Conservation (phyloP, 495 filamentous ascomycete genomes). For the Hypoxylon cercidicola region DNA sequence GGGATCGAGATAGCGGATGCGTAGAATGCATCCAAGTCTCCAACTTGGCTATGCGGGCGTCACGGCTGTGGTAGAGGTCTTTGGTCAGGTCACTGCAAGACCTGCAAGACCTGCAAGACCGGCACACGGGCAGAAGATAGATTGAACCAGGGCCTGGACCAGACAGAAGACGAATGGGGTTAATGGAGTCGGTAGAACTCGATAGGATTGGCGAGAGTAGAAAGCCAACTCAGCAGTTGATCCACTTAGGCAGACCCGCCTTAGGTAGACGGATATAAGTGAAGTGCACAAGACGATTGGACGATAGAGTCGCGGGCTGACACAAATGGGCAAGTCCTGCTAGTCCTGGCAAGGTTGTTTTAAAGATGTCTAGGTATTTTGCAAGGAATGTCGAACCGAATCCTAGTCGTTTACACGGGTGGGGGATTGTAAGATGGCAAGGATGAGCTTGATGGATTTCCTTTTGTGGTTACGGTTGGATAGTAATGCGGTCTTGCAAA, state of each 20-base stretch:
- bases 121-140: conserved; percentile 24
- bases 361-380: conserved; percentile 17
- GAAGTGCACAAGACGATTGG: conserved; percentile 42
- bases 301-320: conserved; percentile 44
- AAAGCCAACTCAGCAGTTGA: conserved; percentile 47
- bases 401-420: conserved; percentile 27
- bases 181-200: conserved; percentile 7
- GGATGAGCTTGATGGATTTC: conserved; percentile 12
- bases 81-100: conserved; percentile 21
- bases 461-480: conserved; percentile 19
- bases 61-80: conserved; percentile 16
- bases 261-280: conserved; percentile 26
- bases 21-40: conserved; percentile 12
- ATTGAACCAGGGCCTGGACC: conserved; percentile 26
- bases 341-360: conserved; percentile 32
- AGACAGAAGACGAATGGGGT: conserved; percentile 31
- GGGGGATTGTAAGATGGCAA: conserved; percentile 14
- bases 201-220: conserved; percentile 31
- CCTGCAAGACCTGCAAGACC: conserved; percentile 24
- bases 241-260: conserved; percentile 40
- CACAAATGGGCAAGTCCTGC: conserved; percentile 38
- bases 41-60: conserved; percentile 26
- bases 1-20: conserved; percentile 43
- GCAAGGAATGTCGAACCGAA: conserved; percentile 40
- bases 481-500: conserved; percentile 19